These are phyloP conservation scores for Sungouiozyma ichnusensis DNA, from an alignment of 805 yeast species.

Conservation along the genomic window DNA sequence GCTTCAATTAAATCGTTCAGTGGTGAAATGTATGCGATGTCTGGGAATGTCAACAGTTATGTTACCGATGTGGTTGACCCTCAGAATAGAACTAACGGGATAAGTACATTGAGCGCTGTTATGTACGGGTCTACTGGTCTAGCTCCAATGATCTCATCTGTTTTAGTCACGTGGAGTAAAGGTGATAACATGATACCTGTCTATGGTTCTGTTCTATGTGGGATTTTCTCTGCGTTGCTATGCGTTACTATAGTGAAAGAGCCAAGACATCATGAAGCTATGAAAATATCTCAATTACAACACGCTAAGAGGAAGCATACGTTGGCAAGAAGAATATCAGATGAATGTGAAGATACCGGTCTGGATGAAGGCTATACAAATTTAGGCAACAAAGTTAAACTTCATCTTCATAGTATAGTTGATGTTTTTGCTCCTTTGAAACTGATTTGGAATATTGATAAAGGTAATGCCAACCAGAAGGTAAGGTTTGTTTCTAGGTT, in stretches of 20 bases:
- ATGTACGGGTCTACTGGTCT: conserved; percentile 49
- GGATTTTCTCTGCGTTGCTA: conserved; percentile 29
- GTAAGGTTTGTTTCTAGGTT: conserved; percentile 32
- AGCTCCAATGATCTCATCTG: conserved; percentile 55
- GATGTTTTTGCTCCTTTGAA: conserved; percentile 39
- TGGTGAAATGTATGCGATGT: conserved; percentile 52
- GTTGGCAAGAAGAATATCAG: neutral
- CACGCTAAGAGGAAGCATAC: conserved; percentile 2
- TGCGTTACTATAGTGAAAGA: conserved; percentile 43
- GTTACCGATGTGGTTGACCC: conserved; percentile 65
- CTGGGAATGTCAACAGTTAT: conserved; percentile 57
- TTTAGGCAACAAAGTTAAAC: conserved; percentile 5
- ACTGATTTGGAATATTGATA: conserved; percentile 35
- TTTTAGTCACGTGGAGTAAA: conserved; percentile 21
- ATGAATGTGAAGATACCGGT: neutral
- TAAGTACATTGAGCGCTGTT: conserved; percentile 51
- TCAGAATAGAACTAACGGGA: conserved; percentile 42
- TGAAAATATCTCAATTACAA: conserved; percentile 37
- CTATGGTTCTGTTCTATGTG: conserved; percentile 19
- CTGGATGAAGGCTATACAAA: neutral
- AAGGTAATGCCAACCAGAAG: conserved; percentile 16
- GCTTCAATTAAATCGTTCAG: conserved; percentile 39
- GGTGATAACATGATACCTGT: conserved; percentile 27
- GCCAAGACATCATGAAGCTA: conserved; percentile 48
- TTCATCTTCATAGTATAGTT: conserved; percentile 9